phyloP scores from a whole-genome alignment of 345 rosid genomes.

The Cardamine resedifolia region DNA sequence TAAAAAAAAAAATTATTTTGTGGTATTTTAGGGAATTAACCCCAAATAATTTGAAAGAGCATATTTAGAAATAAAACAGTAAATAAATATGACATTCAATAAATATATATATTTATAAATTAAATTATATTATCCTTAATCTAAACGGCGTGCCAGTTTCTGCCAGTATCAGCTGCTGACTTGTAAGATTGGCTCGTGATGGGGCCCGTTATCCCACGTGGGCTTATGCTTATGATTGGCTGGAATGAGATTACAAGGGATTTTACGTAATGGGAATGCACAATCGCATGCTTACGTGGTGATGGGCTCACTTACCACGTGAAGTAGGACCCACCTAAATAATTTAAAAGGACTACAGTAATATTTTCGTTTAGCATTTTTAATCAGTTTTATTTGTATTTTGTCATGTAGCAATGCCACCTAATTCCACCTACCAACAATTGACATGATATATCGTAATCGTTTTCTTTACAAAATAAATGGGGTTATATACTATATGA shows the following conservation, averaged over 20 bases:
- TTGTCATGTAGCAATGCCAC: not conserved
- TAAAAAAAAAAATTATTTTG: no score
- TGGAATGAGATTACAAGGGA: slow-evolving; percentile 65
- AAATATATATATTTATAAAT: not conserved
- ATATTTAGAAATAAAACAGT: not conserved
- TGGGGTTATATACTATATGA: no score
- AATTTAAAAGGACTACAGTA: not conserved
- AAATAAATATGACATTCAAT: not conserved
- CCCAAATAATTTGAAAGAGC: not conserved
- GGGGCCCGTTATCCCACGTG: slow-evolving; percentile 64
- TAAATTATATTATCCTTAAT: slow-evolving; percentile 30
- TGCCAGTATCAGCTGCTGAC: slow-evolving; percentile 25
- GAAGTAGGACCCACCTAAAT: slow-evolving; percentile 39
- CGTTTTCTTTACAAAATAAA: not conserved
- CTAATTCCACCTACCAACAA: not conserved
- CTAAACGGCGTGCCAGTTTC: slow-evolving; percentile 14
- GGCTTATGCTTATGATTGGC: slow-evolving; percentile 58
- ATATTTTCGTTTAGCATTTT: slow-evolving; percentile 9
- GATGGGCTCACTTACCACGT: slow-evolving; percentile 38
- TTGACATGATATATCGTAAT: not conserved
- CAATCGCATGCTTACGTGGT: slow-evolving; percentile 49
- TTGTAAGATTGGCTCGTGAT: slow-evolving; percentile 7
- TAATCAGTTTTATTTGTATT: not conserved
- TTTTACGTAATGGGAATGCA: slow-evolving; percentile 32
- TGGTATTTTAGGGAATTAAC: no score